Evolutionary conservation across 1,139 yeast species (phyloP).

Genomic region (Yamadazyma kanchanaburiensis): DNA sequence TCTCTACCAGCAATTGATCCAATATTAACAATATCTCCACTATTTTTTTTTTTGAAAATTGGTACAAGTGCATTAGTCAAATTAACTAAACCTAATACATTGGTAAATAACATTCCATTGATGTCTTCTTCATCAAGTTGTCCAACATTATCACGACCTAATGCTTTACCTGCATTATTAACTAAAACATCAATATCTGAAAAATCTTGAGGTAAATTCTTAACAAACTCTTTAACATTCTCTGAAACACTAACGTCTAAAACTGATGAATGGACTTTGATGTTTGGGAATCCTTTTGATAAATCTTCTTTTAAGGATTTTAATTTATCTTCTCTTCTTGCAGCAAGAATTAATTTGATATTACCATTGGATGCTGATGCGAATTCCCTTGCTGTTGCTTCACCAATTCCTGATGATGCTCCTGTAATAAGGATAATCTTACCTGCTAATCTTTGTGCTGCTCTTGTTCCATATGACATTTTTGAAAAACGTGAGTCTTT

Average conservation of each 20-base stretch:
- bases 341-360: constrained; percentile 62
- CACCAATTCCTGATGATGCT: constrained; percentile 54
- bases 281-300: constrained; percentile 40
- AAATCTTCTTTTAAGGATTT: constrained; percentile 45
- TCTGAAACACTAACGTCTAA: constrained; percentile 61
- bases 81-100: constrained; percentile 68
- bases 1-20: constrained; percentile 54
- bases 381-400: constrained; percentile 72
- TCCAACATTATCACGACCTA: constrained; percentile 67
- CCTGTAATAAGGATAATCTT: constrained; percentile 35
- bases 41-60: constrained; percentile 50
- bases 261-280: constrained; percentile 45
- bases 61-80: constrained; percentile 68
- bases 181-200: constrained; percentile 62
- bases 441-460: constrained; percentile 44
- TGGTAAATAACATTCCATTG: constrained; percentile 65
- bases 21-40: constrained; percentile 47
- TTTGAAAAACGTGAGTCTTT: too few relatives aligned
- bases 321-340: constrained; percentile 62
- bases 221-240: constrained; percentile 51
- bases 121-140: constrained; percentile 51
- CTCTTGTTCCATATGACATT: constrained; percentile 43
- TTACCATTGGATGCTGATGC: constrained; percentile 67
- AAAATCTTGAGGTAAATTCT: constrained; percentile 49
- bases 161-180: constrained; percentile 83